A percentile compares a stretch with the other conserved stretches of the same genome.
These are phyloP conservation scores for Sarcodon aspratus DNA, from an alignment of 768 basidiomycete species.

Conservation along the genomic window DNA sequence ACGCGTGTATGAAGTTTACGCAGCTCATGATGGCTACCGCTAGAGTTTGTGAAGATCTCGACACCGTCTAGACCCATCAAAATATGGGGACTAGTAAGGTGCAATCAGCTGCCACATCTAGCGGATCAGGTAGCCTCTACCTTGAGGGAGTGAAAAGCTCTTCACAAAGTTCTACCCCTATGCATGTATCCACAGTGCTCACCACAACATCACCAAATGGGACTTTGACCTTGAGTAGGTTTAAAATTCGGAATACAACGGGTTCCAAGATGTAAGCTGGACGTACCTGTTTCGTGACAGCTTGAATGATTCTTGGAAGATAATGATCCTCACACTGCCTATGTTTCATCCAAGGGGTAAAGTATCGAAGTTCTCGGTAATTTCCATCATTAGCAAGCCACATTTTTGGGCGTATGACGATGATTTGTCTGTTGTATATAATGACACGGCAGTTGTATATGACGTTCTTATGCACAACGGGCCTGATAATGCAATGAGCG, in stretches of 20 bases:
- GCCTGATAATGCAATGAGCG: slow-evolving; percentile 41
- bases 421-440: slow-evolving; percentile 73
- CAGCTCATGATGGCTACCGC: slow-evolving; percentile 95
- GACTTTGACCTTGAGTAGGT: slow-evolving; percentile 58
- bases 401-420: slow-evolving; percentile 98
- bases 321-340: slow-evolving; percentile 86
- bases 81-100: slow-evolving; percentile 72
- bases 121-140: slow-evolving; percentile 25
- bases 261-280: not conserved
- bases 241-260: too few relatives aligned
- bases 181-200: slow-evolving; percentile 89
- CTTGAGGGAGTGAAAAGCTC: slow-evolving; percentile 95
- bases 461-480: slow-evolving; percentile 94
- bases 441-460: slow-evolving; percentile 96
- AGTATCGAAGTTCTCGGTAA: slow-evolving; percentile 74
- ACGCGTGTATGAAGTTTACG: slow-evolving; percentile 89
- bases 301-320: slow-evolving; percentile 80
- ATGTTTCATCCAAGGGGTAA: slow-evolving; percentile 92
- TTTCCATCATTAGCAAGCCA: slow-evolving; percentile 99
- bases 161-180: slow-evolving; percentile 95
- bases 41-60: slow-evolving; percentile 98
- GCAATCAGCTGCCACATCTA: not conserved
- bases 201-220: slow-evolving; percentile 95
- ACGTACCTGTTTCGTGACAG: slow-evolving; percentile 78
- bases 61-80: slow-evolving; percentile 97